A percentile compares a stretch with the other conserved stretches of the same genome.
Evolutionary conservation across 2,329 filamentous ascomycete species (phyloP).

Genomic region (Tolypocladium amazonense): DNA sequence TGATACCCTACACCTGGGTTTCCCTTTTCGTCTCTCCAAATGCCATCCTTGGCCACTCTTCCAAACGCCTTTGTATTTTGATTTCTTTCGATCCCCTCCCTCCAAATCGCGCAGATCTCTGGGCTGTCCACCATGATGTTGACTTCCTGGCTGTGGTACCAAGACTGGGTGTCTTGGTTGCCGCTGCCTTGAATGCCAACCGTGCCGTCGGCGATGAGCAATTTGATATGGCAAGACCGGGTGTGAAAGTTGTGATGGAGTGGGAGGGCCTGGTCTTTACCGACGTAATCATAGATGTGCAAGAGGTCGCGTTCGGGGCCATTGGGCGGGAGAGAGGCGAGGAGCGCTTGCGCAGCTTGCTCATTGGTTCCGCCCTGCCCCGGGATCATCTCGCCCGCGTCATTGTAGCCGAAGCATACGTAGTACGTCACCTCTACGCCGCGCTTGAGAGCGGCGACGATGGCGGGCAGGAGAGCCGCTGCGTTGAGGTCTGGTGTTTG

Average conservation of each 20-base stretch:
- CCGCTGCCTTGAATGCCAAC: slow-evolving; percentile 66
- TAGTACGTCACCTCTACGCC: slow-evolving; percentile 61
- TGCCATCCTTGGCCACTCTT: background rate
- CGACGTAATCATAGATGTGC: slow-evolving; percentile 60
- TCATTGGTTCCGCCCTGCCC: slow-evolving; percentile 69
- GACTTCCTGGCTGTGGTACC: slow-evolving; percentile 69
- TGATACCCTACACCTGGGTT: background rate
- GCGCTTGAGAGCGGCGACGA: slow-evolving; percentile 53
- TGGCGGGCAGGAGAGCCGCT: slow-evolving; percentile 51
- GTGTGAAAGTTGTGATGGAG: slow-evolving; percentile 56
- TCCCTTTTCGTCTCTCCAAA: background rate
- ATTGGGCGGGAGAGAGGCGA: slow-evolving; percentile 37
- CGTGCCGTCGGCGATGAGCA: slow-evolving; percentile 60
- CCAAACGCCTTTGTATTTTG: slow-evolving; percentile 52
- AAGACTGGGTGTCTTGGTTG: slow-evolving; percentile 73
- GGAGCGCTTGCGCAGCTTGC: slow-evolving; percentile 51
- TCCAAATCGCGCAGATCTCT: slow-evolving; percentile 51
- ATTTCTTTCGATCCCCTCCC: slow-evolving; percentile 49
- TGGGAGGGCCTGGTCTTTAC: slow-evolving; percentile 58
- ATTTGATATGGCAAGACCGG: slow-evolving; percentile 65
- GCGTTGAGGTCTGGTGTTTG: slow-evolving; percentile 72
- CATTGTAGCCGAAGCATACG: slow-evolving; percentile 70
- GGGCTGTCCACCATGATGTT: slow-evolving; percentile 64
- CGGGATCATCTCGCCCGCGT: slow-evolving; percentile 64
- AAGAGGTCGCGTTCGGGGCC: slow-evolving; percentile 28